Evolutionary conservation across 345 rosid species (phyloP).

Genomic region (Jatropha curcas): DNA sequence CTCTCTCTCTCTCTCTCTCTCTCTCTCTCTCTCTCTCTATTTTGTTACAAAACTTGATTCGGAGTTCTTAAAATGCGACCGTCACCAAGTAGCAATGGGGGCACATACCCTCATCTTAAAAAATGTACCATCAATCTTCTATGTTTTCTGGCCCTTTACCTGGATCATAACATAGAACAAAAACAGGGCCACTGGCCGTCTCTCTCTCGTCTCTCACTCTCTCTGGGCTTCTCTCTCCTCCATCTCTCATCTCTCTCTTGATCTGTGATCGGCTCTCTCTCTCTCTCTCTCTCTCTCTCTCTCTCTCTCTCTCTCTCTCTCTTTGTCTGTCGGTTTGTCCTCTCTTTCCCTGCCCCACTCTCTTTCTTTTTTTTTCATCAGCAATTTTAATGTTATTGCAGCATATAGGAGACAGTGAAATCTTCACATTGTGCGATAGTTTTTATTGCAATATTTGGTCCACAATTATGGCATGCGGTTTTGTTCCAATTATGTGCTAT

Average conservation of each 20-base stretch:
- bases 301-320: too few species aligned
- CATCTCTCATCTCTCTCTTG: background rate
- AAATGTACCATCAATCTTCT: too few species aligned
- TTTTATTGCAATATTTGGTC: background rate
- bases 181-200: background rate
- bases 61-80: too few species aligned
- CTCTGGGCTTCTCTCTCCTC: too few species aligned
- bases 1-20: too few species aligned
- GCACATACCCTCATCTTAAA: too few species aligned
- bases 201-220: too few species aligned
- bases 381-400: background rate
- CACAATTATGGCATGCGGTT: background rate
- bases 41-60: too few species aligned
- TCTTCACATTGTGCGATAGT: background rate
- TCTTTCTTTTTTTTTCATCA: background rate
- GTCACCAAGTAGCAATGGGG: too few species aligned
- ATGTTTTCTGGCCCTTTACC: background rate
- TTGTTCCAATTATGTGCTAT: background rate
- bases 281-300: background rate
- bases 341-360: background rate
- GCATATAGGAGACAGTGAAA: background rate
- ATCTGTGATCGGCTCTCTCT: too few species aligned
- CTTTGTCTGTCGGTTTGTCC: background rate
- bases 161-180: background rate
- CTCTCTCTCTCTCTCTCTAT: background rate